These are phyloP conservation scores for Fusarium clavum DNA, from an alignment of 2,329 filamentous ascomycete genomes.

Conservation along the genomic window DNA sequence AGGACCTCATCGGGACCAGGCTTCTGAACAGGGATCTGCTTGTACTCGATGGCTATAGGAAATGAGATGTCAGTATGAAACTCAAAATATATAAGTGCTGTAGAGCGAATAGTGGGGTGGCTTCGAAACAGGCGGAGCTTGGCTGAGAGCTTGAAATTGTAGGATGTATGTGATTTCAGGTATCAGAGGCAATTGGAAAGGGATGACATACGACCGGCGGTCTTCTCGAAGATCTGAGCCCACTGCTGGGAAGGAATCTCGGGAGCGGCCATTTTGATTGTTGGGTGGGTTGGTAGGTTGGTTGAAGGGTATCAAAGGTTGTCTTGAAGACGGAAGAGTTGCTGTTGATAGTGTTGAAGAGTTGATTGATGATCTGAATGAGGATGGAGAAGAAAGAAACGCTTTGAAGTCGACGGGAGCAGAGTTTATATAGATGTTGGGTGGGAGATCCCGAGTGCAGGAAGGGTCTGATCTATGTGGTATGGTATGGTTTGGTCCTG, in stretches of 20 bases:
- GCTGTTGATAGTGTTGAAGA: slow-evolving; percentile 37
- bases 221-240: slow-evolving; percentile 90
- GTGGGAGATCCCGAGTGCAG: slow-evolving; percentile 36
- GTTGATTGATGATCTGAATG: slow-evolving; percentile 46
- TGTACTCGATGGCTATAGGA: slow-evolving; percentile 71
- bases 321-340: slow-evolving; percentile 40
- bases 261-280: slow-evolving; percentile 47
- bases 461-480: slow-evolving; percentile 29
- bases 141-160: background rate
- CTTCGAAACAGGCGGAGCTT: slow-evolving; percentile 31
- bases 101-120: slow-evolving; percentile 31
- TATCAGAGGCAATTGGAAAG: slow-evolving; percentile 12
- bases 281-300: slow-evolving; percentile 25
- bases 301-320: slow-evolving; percentile 38
- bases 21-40: slow-evolving; percentile 82
- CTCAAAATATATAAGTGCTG: slow-evolving; percentile 9
- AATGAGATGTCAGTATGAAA: slow-evolving; percentile 29
- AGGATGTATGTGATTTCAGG: no score
- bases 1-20: slow-evolving; percentile 92
- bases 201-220: slow-evolving; percentile 71
- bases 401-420: slow-evolving; percentile 38
- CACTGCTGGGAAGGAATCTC: slow-evolving; percentile 85
- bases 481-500: slow-evolving; percentile 11
- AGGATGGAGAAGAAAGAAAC: slow-evolving; percentile 43
- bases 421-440: slow-evolving; percentile 47